phyloP scores from a whole-genome alignment of 192 early-diverging fungal genomes.

The Bifiguratus adelaidae region DNA sequence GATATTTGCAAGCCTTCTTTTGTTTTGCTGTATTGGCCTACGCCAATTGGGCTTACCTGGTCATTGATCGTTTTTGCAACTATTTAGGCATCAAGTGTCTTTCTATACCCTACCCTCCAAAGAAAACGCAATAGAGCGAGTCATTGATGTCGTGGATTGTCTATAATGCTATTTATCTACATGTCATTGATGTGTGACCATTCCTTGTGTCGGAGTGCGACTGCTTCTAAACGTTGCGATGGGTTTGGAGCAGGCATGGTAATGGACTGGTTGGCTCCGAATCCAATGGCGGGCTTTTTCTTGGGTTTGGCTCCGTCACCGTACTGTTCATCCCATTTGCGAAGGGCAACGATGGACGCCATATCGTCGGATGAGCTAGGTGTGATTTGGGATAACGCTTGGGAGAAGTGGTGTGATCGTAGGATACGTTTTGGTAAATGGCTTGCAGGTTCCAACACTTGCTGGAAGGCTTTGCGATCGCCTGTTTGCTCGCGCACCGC shows the following conservation, averaged over 20 bases:
- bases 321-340: conserved; percentile 85
- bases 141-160: too few relatives aligned
- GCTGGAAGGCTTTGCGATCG: not conserved
- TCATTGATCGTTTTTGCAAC: conserved; percentile 83
- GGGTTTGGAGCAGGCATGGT: too few relatives aligned
- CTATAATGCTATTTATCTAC: too few relatives aligned
- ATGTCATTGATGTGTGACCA: too few relatives aligned
- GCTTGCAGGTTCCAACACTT: not conserved
- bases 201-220: too few relatives aligned
- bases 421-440: conserved; percentile 23
- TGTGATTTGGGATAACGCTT: conserved; percentile 74
- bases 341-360: conserved; percentile 76
- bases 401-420: conserved; percentile 61
- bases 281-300: conserved; percentile 29
- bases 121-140: too few relatives aligned
- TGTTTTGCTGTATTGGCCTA: conserved; percentile 67
- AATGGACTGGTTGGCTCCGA: too few relatives aligned
- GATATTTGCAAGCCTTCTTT: conserved; percentile 60
- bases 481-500: conserved; percentile 47
- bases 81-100: conserved; percentile 82
- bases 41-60: conserved; percentile 72
- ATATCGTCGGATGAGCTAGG: conserved; percentile 85
- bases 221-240: too few relatives aligned
- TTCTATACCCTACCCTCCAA: conserved; percentile 39
- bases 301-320: conserved; percentile 62